These are phyloP conservation scores for Amoeboaphelidium protococcarum DNA, from an alignment of 371 early-diverging fungal genomes.

Conservation along the genomic window DNA sequence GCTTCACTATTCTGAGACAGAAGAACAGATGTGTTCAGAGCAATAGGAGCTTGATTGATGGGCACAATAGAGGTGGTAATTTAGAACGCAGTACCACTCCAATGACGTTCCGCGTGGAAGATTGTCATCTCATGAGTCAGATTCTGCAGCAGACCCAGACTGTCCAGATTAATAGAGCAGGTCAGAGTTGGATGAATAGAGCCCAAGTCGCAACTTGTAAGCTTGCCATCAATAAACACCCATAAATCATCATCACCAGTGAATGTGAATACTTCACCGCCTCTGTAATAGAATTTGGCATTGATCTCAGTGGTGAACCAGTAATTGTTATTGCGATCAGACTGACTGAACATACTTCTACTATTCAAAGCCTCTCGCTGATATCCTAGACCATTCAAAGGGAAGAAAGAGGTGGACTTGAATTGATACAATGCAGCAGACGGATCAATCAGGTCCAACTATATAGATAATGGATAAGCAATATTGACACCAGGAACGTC, in stretches of 20 bases:
- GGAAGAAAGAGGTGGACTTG: constrained; percentile 2
- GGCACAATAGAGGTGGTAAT: constrained; percentile 6
- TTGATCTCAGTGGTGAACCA: constrained; percentile 1
- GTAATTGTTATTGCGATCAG: neutral
- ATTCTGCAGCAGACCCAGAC: neutral
- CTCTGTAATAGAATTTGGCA: constrained; percentile 1
- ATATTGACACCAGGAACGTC: constrained; percentile 3
- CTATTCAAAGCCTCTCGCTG: neutral
- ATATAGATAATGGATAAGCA: neutral
- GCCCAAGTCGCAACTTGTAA: constrained; percentile 6
- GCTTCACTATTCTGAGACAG: neutral
- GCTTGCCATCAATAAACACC: constrained; percentile 5
- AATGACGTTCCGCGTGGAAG: constrained; percentile 5
- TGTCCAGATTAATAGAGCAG: constrained; percentile 2
- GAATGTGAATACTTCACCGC: constrained; percentile 5
- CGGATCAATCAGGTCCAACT: constrained; percentile 1
- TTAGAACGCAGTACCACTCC: constrained; percentile 1
- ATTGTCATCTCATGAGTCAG: neutral
- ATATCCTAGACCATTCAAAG: constrained; percentile 1
- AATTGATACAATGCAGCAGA: neutral
- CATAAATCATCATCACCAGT: constrained; percentile 6
- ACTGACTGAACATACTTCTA: neutral
- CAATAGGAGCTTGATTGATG: constrained; percentile 2
- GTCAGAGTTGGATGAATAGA: constrained; percentile 2
- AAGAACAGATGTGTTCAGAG: neutral